Evolutionary conservation across 2,329 filamentous ascomycete species (phyloP).

Genomic region (Xylariaceae sp.): DNA sequence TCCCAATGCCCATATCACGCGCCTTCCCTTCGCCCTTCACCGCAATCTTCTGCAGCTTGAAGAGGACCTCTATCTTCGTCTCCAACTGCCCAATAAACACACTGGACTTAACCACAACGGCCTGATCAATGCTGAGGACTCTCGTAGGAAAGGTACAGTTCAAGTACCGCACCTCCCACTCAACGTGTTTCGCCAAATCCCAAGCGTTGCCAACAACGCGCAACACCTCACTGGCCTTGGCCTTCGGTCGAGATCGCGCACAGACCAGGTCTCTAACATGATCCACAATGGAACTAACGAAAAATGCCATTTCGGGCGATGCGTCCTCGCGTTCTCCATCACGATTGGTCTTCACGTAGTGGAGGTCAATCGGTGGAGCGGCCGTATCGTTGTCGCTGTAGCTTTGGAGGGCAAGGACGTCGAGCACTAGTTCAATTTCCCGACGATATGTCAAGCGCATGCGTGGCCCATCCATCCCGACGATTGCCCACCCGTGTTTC

Average conservation of each 20-base stretch:
- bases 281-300: constrained; percentile 69
- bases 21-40: constrained; percentile 40
- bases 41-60: constrained; percentile 45
- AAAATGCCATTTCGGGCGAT: constrained; percentile 70
- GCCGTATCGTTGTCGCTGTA: constrained; percentile 42
- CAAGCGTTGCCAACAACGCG: constrained; percentile 60
- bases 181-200: constrained; percentile 60
- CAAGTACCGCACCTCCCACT: constrained; percentile 60
- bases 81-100: constrained; percentile 63
- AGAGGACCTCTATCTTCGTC: constrained; percentile 65
- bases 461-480: constrained; percentile 57
- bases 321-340: constrained; percentile 53
- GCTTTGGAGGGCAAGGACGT: constrained; percentile 51
- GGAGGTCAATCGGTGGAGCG: constrained; percentile 63
- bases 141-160: constrained; percentile 63
- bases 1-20: constrained; percentile 52
- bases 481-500: constrained; percentile 69
- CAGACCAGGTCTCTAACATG: constrained; percentile 62
- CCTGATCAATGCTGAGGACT: constrained; percentile 61
- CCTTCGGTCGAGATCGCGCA: constrained; percentile 35
- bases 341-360: constrained; percentile 63
- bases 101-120: constrained; percentile 58
- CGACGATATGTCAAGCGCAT: constrained; percentile 73
- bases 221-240: constrained; percentile 55
- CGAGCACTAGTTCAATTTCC: constrained; percentile 72